Percentiles rank a stretch among this genome's conserved stretches.
Evolutionary conservation across 1,284 basidiomycete species (phyloP).

Genomic region (Afroboletus lepidellus): DNA sequence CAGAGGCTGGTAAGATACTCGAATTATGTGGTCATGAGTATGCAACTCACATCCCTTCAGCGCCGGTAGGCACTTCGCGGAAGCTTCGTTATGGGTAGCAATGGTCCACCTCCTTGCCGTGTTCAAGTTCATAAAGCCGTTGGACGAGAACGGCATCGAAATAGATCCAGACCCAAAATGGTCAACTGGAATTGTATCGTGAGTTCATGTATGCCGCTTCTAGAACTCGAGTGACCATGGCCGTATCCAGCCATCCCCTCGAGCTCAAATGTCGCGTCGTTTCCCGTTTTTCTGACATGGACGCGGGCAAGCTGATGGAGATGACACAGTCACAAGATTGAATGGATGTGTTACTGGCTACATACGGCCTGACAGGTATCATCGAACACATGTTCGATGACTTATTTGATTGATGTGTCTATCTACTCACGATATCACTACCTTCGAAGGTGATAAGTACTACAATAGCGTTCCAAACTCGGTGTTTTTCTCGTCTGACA

Average conservation of each 20-base stretch:
- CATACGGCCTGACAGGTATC: neutral
- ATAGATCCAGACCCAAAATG: conserved; percentile 27
- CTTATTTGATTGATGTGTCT: too few species aligned
- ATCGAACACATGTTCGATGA: too few species aligned
- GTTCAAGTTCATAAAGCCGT: conserved; percentile 32
- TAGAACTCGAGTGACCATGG: conserved; percentile 1
- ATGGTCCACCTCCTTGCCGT: conserved; percentile 30
- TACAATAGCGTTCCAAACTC: too few species aligned
- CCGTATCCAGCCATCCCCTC: conserved; percentile 26
- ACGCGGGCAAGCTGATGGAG: conserved; percentile 13
- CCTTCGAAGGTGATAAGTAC: too few species aligned
- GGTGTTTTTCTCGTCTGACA: too few species aligned
- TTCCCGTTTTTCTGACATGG: conserved; percentile 20
- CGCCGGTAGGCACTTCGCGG: conserved; percentile 30
- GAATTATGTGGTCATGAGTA: neutral
- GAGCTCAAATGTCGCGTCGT: conserved; percentile 30
- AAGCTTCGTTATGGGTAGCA: conserved; percentile 34
- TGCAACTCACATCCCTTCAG: conserved; percentile 13
- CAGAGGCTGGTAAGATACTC: conserved; percentile 25
- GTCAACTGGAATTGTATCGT: conserved; percentile 33
- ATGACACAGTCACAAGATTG: conserved; percentile 10
- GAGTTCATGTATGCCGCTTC: conserved; percentile 7
- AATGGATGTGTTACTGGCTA: conserved; percentile 5
- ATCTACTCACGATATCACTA: neutral
- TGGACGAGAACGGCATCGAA: conserved; percentile 29